Percentiles rank a stretch among this genome's conserved stretches.
These are phyloP conservation scores for Umbellularia californica DNA, from an alignment of 164 flowering plant genomes.

Conservation along the genomic window DNA sequence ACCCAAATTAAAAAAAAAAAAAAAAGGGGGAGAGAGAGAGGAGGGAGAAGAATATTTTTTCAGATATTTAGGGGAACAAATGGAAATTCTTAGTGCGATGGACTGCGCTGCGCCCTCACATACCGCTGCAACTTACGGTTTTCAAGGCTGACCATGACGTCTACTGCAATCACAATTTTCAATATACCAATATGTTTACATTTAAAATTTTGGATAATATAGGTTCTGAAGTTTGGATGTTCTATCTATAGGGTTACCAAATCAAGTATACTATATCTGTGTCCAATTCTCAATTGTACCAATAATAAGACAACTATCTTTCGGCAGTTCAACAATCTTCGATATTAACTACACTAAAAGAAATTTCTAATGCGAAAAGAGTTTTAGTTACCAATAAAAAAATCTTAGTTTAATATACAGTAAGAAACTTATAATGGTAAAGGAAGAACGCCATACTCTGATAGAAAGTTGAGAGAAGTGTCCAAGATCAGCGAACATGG, in stretches of 20 bases:
- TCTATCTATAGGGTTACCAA: not conserved
- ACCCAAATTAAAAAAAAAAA: too few relatives aligned
- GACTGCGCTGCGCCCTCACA: too few relatives aligned
- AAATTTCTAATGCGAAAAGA: not conserved
- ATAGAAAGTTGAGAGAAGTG: slow-evolving; percentile 57
- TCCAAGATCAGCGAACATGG: slow-evolving; percentile 81
- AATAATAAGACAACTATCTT: not conserved
- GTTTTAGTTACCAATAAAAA: too few relatives aligned
- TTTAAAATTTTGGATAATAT: not conserved
- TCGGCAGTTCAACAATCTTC: not conserved
- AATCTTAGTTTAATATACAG: not conserved
- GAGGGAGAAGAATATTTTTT: too few relatives aligned
- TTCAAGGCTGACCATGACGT: too few relatives aligned
- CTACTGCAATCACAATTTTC: too few relatives aligned
- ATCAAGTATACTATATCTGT: not conserved
- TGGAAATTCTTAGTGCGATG: too few relatives aligned
- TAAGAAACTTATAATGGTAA: not conserved
- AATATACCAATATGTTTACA: not conserved
- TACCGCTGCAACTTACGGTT: too few relatives aligned
- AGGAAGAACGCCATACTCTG: slow-evolving; percentile 31
- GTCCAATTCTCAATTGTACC: not conserved
- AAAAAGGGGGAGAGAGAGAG: too few relatives aligned
- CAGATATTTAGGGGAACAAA: too few relatives aligned
- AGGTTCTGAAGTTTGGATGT: not conserved
- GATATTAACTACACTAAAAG: not conserved